These are phyloP conservation scores for Rhodocollybia butyracea DNA, from an alignment of 768 basidiomycete species.

Conservation along the genomic window DNA sequence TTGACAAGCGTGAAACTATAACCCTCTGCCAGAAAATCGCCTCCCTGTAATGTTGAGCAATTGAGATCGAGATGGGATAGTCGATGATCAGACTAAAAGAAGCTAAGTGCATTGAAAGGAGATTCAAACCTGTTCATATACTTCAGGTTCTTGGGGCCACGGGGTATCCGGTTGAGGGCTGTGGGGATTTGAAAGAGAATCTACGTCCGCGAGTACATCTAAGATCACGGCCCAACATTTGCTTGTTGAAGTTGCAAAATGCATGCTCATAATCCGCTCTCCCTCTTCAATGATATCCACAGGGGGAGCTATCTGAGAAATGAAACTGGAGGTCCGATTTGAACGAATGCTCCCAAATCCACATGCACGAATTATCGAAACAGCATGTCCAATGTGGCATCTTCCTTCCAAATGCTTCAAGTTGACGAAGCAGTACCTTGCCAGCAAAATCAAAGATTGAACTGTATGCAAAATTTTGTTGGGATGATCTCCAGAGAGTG, in stretches of 20 bases:
- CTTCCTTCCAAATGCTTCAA: slow-evolving; percentile 43
- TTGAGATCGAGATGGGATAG: not conserved
- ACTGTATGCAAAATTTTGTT: slow-evolving; percentile 39
- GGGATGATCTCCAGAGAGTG: slow-evolving; percentile 37
- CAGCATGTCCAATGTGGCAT: slow-evolving; percentile 46
- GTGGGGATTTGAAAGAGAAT: slow-evolving; percentile 8
- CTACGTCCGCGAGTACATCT: not conserved
- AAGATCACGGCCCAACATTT: slow-evolving; percentile 26
- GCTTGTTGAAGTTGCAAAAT: slow-evolving; percentile 35
- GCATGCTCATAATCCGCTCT: slow-evolving; percentile 38
- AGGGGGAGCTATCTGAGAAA: slow-evolving; percentile 10
- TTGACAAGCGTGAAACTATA: not conserved
- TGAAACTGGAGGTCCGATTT: slow-evolving; percentile 7
- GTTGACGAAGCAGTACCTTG: slow-evolving; percentile 46
- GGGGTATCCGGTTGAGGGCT: slow-evolving; percentile 22
- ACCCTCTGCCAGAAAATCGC: not conserved
- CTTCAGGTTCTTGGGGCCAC: not conserved
- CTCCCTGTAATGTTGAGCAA: not conserved
- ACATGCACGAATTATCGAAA: slow-evolving; percentile 31
- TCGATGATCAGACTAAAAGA: no score
- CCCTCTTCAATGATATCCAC: slow-evolving; percentile 34
- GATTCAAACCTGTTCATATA: not conserved
- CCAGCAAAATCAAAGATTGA: slow-evolving; percentile 50
- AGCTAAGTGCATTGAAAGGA: not conserved
- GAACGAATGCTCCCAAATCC: not conserved